Evolutionary conservation across 2,329 filamentous ascomycete species (phyloP).

Genomic region (Alternaria ethzedia): DNA sequence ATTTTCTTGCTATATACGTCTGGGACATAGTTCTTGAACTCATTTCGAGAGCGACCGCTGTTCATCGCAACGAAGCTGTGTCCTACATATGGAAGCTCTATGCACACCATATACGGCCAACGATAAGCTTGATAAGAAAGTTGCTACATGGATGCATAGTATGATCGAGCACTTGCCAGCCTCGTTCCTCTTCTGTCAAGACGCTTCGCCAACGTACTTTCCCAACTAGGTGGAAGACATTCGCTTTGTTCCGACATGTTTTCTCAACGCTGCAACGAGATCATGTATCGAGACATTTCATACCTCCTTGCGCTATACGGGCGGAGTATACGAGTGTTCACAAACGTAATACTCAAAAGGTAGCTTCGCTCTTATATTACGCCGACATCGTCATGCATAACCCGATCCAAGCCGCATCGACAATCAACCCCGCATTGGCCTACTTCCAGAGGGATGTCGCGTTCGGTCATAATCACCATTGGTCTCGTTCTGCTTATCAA

Average conservation of each 20-base stretch:
- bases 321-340: not conserved
- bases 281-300: not conserved
- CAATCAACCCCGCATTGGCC: slow-evolving; percentile 17
- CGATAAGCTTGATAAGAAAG: slow-evolving; percentile 31
- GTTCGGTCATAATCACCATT: slow-evolving; percentile 1
- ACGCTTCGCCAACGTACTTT: slow-evolving; percentile 34
- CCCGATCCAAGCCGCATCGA: slow-evolving; percentile 17
- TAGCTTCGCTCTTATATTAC: not conserved
- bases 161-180: not conserved
- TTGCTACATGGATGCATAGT: slow-evolving; percentile 11
- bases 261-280: not conserved
- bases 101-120: slow-evolving; percentile 35
- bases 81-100: slow-evolving; percentile 39
- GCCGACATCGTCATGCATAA: slow-evolving; percentile 11
- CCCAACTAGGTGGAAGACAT: slow-evolving; percentile 39
- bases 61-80: slow-evolving; percentile 37
- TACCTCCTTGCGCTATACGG: not conserved
- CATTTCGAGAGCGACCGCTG: slow-evolving; percentile 26
- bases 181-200: slow-evolving; percentile 36
- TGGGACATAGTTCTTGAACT: slow-evolving; percentile 25
- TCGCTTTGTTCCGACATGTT: slow-evolving; percentile 35
- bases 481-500: slow-evolving; percentile 13
- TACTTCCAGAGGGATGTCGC: slow-evolving; percentile 6
- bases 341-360: not conserved
- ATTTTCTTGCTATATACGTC: not conserved